phyloP scores from a whole-genome alignment of 495 filamentous ascomycete genomes.

The Chaetomium fimeti region DNA sequence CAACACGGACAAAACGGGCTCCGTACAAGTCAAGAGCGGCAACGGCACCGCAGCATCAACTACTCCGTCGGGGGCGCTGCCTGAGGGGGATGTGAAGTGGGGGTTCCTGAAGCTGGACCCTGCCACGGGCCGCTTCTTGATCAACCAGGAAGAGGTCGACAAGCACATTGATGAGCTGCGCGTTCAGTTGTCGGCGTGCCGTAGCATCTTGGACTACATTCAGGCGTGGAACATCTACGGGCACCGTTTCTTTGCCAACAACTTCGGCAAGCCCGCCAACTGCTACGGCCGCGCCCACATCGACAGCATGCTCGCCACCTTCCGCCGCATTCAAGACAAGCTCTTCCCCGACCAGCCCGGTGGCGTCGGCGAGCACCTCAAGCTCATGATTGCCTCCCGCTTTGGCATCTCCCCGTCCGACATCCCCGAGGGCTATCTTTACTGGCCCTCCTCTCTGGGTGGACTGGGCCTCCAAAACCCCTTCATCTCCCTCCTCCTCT shows the following conservation, averaged over 20 bases:
- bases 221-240: constrained; percentile 66
- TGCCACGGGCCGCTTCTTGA: constrained; percentile 54
- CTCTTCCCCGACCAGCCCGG: constrained; percentile 39
- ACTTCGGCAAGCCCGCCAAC: constrained; percentile 62
- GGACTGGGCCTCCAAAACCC: constrained; percentile 58
- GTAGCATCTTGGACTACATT: constrained; percentile 60
- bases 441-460: constrained; percentile 51
- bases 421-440: constrained; percentile 66
- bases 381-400: constrained; percentile 49
- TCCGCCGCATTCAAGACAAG: constrained; percentile 56
- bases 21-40: constrained; percentile 37
- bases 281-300: constrained; percentile 64
- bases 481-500: constrained; percentile 41
- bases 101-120: constrained; percentile 62
- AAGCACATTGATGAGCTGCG: constrained; percentile 60
- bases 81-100: constrained; percentile 59
- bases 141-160: constrained; percentile 60
- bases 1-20: constrained; percentile 62
- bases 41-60: constrained; percentile 16
- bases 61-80: constrained; percentile 37
- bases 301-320: constrained; percentile 60
- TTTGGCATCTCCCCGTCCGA: constrained; percentile 48
- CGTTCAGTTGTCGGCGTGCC: constrained; percentile 52
- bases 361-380: constrained; percentile 41
- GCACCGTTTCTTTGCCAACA: constrained; percentile 61